A percentile compares a stretch with the other conserved stretches of the same genome.
phyloP scores from a whole-genome alignment of 352 stramenopile genomes.

The Pythium phragmiticola region DNA sequence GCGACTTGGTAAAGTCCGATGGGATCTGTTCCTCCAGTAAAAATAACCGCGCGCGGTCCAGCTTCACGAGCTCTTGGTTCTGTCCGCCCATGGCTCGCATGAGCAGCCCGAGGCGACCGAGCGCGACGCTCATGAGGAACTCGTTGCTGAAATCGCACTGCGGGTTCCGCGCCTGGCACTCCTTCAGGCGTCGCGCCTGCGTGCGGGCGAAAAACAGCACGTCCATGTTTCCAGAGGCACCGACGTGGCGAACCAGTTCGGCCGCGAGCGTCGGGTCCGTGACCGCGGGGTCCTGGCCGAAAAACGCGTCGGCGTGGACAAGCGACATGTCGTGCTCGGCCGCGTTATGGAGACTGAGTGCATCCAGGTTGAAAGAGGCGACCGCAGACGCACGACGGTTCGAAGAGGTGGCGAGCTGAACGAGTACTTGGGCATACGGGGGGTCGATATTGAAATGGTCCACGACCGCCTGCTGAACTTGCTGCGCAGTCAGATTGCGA shows the following conservation, averaged over 20 bases:
- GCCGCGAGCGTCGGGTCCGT: constrained; percentile 31
- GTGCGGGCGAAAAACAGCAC: constrained; percentile 16
- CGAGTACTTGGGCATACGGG: constrained; percentile 1
- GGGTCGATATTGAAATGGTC: constrained; percentile 36
- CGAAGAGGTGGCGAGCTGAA: background rate
- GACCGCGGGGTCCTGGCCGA: constrained; percentile 33
- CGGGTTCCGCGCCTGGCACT: constrained; percentile 15
- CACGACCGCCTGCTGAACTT: constrained; percentile 32
- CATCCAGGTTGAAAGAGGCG: constrained; percentile 25
- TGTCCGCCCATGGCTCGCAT: constrained; percentile 8
- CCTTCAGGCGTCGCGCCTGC: constrained; percentile 3
- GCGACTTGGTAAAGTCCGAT: constrained; percentile 7
- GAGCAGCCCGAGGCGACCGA: constrained; percentile 7
- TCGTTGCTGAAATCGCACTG: constrained; percentile 25
- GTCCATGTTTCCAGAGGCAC: background rate
- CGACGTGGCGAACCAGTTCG: constrained; percentile 31
- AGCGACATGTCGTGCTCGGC: constrained; percentile 56
- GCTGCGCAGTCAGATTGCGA: constrained; percentile 27
- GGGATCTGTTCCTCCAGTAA: constrained; percentile 41
- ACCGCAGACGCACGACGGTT: constrained; percentile 10
- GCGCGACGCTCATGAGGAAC: constrained; percentile 15
- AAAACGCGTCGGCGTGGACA: constrained; percentile 39
- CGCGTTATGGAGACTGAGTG: constrained; percentile 33
- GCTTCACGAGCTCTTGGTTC: constrained; percentile 10
- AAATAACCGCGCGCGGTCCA: constrained; percentile 31